Evolutionary conservation across 2,329 filamentous ascomycete species (phyloP).

Genomic region (Trichocomaceae sp.): DNA sequence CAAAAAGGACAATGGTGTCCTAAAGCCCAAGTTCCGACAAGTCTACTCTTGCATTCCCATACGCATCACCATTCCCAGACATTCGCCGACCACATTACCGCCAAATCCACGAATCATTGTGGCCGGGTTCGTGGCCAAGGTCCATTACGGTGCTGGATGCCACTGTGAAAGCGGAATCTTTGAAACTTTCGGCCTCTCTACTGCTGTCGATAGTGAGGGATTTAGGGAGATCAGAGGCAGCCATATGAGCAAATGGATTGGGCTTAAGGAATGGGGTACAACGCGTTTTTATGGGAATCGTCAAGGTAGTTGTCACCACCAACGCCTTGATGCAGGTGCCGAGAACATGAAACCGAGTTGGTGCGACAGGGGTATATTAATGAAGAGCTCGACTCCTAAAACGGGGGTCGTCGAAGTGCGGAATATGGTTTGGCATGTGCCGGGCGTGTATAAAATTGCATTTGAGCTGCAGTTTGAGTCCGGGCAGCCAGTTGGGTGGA

Average conservation of each 20-base stretch:
- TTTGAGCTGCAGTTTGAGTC: constrained; percentile 9
- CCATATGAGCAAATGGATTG: constrained; percentile 7
- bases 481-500: constrained; percentile 2
- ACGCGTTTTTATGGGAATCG: neutral
- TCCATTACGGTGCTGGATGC: constrained; percentile 2
- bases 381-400: neutral
- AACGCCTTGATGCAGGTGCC: neutral
- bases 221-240: constrained; percentile 6
- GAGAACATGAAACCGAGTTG: neutral
- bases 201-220: constrained; percentile 1
- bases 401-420: constrained; percentile 3
- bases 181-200: constrained; percentile 1
- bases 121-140: constrained; percentile 1
- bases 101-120: neutral
- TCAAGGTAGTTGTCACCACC: neutral
- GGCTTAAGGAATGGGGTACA: neutral
- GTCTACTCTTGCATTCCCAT: constrained; percentile 1
- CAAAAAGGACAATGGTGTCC: constrained; percentile 5
- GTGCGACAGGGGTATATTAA: neutral
- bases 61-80: constrained; percentile 3
- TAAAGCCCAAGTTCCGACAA: constrained; percentile 3
- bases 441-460: constrained; percentile 4
- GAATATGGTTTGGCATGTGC: constrained; percentile 4
- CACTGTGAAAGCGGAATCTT: neutral
- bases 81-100: neutral